Conservation (phyloP, 805 yeast genomes). For the Starmerella asiatica region DNA sequence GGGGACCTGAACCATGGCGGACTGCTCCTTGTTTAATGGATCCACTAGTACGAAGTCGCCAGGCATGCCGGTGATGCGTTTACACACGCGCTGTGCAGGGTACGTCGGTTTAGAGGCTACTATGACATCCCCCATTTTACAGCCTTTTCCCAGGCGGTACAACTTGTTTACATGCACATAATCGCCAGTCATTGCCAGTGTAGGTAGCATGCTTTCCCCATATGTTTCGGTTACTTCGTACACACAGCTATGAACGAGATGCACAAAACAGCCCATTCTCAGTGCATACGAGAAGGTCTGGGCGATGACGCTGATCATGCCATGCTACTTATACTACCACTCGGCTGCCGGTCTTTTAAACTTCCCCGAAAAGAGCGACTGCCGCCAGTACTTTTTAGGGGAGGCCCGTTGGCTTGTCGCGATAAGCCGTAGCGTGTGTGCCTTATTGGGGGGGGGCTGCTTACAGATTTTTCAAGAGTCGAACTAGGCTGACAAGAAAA, state of each 20-base stretch:
- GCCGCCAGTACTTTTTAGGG: no score
- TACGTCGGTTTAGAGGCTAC: slow-evolving; percentile 85
- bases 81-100: slow-evolving; percentile 75
- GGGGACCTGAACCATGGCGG: slow-evolving; percentile 58
- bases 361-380: not conserved
- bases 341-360: not conserved
- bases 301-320: slow-evolving; percentile 6
- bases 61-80: slow-evolving; percentile 90
- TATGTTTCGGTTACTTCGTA: slow-evolving; percentile 69
- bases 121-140: slow-evolving; percentile 71
- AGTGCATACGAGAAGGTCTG: slow-evolving; percentile 25
- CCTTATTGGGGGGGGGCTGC: no score
- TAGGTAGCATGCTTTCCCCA: slow-evolving; percentile 95
- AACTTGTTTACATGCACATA: slow-evolving; percentile 62
- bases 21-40: slow-evolving; percentile 38
- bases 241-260: slow-evolving; percentile 50
- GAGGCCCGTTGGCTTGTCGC: no score
- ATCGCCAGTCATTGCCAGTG: slow-evolving; percentile 60
- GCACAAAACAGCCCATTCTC: slow-evolving; percentile 33
- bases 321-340: not conserved
- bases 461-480: not conserved
- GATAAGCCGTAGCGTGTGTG: no score
- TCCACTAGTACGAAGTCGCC: slow-evolving; percentile 76
- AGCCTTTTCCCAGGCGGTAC: slow-evolving; percentile 47
- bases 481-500: not conserved